Evolutionary conservation across 371 early-diverging fungal genomes (phyloP).

Genomic region (Haplosporangium sp.): DNA sequence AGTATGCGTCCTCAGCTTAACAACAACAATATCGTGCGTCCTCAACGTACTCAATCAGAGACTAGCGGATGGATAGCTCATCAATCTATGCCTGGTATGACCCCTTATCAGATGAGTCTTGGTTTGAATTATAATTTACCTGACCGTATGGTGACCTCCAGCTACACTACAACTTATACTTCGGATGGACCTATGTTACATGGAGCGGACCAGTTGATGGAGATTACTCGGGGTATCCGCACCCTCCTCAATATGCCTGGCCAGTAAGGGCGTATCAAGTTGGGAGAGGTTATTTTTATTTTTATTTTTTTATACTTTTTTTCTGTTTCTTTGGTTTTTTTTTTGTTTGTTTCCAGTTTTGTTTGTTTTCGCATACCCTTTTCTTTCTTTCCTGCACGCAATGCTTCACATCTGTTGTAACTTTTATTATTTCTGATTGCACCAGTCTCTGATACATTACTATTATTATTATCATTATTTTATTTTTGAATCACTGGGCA

Average conservation of each 20-base stretch:
- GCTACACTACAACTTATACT: constrained; percentile 31
- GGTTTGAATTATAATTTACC: constrained; percentile 36
- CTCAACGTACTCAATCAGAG: constrained; percentile 28
- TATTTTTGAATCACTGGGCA: not conserved
- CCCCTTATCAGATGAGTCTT: not conserved
- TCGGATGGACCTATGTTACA: constrained; percentile 14
- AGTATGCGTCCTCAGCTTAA: constrained; percentile 23
- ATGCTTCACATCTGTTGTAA: not conserved
- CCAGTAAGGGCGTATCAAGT: constrained; percentile 18
- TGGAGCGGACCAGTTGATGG: constrained; percentile 26
- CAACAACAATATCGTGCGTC: not conserved
- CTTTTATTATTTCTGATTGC: not conserved
- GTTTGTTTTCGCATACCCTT: constrained; percentile 12
- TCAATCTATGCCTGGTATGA: constrained; percentile 28
- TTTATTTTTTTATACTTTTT: not conserved
- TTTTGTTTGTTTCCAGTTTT: not conserved
- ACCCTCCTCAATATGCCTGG: constrained; percentile 50
- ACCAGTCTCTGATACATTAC: not conserved
- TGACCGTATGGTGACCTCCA: constrained; percentile 50
- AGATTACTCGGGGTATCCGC: constrained; percentile 51
- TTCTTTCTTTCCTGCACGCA: not conserved
- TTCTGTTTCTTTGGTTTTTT: constrained; percentile 4
- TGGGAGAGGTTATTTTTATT: not conserved
- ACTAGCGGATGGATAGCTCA: constrained; percentile 27
- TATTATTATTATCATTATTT: not conserved